Evolutionary conservation across 1,284 basidiomycete species (phyloP), one percentile per base, ranked within the genome.

Genomic region (Austropuccinia psidii): DNA sequence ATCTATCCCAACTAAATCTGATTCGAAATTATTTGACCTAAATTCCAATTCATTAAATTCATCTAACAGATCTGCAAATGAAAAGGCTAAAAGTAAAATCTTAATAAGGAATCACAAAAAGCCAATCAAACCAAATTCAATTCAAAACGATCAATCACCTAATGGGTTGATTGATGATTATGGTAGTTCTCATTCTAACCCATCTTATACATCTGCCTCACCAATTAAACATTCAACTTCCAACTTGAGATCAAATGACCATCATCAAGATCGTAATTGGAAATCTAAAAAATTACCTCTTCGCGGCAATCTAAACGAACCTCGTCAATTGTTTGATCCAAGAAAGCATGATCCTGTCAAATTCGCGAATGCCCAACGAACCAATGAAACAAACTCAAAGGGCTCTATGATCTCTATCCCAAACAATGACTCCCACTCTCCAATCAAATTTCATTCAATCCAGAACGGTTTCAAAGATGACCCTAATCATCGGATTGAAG

Each of bases 311-410:
- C 21, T 17, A 31, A 49, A 29, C 8, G 55, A 61, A 27, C 57
- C 68, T 47, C 50, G 68, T 41, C 68, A 89, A 76, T 84, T 94
- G 0, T 93, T 92, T 75, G 90, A 93, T 79, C 89, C 88, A 75
- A 84, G 89, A 58, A 89, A 89, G 79, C 89, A 94, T 79, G 89
- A 94, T 79, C 90, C 91, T 0, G 86, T 92, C 52, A 85, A 87
- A 7, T 93, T 92, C 80, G 35, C 50, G 4, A 31, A 19, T n/a
- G 21, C 50, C n/a, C 31, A 70, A 24, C 57, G 74, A 60, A 74
- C 79, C 76, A 82, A 57, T 76, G 78, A 75, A 77, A 81, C 74
- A 77, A 84, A 81, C 13, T 80, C 82, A 1, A 78, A 82, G 0
- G 85, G 85, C 6, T 83, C 84, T n/a, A 84, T 86, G 43, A 87